Evolutionary conservation across 805 yeast species (phyloP).

Genomic region (Cyberlindnera samutprakarnensis): DNA sequence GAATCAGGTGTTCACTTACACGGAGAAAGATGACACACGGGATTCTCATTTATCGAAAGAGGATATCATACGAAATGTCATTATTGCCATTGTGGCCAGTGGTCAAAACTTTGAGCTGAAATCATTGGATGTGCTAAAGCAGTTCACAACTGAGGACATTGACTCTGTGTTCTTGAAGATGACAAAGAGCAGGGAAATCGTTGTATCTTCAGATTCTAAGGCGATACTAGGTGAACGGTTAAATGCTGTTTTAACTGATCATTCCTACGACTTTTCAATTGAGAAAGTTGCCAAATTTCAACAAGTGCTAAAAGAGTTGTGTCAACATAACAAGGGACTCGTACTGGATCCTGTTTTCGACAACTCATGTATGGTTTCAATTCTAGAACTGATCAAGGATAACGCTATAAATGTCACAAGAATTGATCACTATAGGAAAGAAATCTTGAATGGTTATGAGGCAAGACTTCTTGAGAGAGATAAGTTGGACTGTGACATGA

Average conservation of each 20-base stretch:
- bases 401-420: constrained; percentile 36
- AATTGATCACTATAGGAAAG: constrained; percentile 45
- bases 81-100: constrained; percentile 27
- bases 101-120: constrained; percentile 21
- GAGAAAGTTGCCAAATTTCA: constrained; percentile 43
- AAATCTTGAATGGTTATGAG: constrained; percentile 55
- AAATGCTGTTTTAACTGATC: constrained; percentile 17
- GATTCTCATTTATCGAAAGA: constrained; percentile 1
- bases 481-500: constrained; percentile 58
- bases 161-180: constrained; percentile 33
- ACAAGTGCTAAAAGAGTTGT: constrained; percentile 32
- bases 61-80: constrained; percentile 23
- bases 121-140: constrained; percentile 25
- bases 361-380: constrained; percentile 54
- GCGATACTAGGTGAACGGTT: constrained; percentile 24
- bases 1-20: constrained; percentile 35
- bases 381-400: constrained; percentile 47
- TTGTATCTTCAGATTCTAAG: constrained; percentile 38
- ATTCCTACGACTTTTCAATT: constrained; percentile 26
- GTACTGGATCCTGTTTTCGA: constrained; percentile 45
- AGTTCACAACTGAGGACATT: constrained; percentile 43
- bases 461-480: constrained; percentile 68
- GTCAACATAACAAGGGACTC: constrained; percentile 43
- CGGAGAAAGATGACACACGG: constrained; percentile 5
- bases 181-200: constrained; percentile 47